phyloP scores from a whole-genome alignment of 306 rosid species.

The Pterocarpus santalinus region DNA sequence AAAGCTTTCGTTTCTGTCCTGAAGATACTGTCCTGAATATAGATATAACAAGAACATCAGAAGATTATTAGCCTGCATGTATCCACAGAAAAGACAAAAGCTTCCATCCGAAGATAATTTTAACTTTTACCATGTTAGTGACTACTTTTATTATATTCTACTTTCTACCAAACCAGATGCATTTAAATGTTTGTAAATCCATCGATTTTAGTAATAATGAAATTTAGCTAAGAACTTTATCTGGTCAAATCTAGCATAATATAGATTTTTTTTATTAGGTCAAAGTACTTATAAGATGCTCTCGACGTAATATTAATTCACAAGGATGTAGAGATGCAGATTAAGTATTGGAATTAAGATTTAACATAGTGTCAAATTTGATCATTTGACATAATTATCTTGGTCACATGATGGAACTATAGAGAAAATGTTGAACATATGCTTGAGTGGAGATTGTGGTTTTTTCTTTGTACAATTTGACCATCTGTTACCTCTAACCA shows the following conservation, averaged over 20 bases:
- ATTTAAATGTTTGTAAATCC: conserved; percentile 5
- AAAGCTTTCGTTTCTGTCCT: conserved; percentile 20
- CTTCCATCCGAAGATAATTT: neutral
- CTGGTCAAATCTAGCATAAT: neutral
- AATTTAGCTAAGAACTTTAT: neutral
- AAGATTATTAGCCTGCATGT: neutral
- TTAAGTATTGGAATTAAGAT: conserved; percentile 26
- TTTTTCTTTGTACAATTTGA: conserved; percentile 13
- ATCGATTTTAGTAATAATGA: neutral
- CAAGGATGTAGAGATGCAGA: neutral
- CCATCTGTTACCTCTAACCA: conserved; percentile 33
- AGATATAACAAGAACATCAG: neutral
- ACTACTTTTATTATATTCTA: neutral
- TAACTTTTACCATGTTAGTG: neutral
- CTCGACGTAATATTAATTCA: neutral
- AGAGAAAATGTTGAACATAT: conserved; percentile 26
- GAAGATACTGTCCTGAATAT: neutral
- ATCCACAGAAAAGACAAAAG: neutral
- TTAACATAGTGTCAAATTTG: conserved; percentile 4
- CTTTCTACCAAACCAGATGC: conserved; percentile 6
- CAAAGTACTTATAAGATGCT: neutral
- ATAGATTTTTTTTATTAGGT: neutral
- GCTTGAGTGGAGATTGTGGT: neutral
- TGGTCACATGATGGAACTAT: neutral
- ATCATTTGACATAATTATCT: conserved; percentile 20